Percentiles rank a stretch among this genome's conserved stretches.
These are phyloP conservation scores for Colletotrichum graminicola DNA, from an alignment of 2,329 filamentous ascomycete genomes.

Conservation along the genomic window DNA sequence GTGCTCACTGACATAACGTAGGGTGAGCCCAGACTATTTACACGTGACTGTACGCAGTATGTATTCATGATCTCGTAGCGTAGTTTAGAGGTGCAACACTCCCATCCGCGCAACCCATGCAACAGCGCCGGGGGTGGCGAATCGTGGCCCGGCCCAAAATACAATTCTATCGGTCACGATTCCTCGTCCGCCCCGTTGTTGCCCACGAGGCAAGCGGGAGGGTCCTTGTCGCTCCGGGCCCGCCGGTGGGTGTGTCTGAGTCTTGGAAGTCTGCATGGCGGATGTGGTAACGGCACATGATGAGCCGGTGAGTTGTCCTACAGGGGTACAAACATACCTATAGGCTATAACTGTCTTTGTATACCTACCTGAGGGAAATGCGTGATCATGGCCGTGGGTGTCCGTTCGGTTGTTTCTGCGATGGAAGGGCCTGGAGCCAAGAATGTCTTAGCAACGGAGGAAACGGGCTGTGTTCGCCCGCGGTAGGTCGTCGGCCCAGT, in stretches of 20 bases:
- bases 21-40: no score
- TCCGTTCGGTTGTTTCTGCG: constrained; percentile 30
- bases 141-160: constrained; percentile 7
- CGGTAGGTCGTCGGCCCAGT: neutral
- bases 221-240: constrained; percentile 24
- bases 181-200: constrained; percentile 1
- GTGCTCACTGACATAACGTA: no score
- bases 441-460: constrained; percentile 22
- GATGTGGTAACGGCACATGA: constrained; percentile 19
- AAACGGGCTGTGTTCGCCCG: constrained; percentile 9
- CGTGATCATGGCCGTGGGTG: no score
- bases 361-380: no score
- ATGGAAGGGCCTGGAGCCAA: constrained; percentile 21
- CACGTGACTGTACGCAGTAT: no score
- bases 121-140: neutral
- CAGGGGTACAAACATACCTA: neutral
- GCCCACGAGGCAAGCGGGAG: constrained; percentile 13
- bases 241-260: constrained; percentile 12
- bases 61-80: no score
- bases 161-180: constrained; percentile 4
- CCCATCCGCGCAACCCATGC: constrained; percentile 20
- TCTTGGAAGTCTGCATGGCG: constrained; percentile 14
- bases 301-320: constrained; percentile 19
- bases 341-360: neutral
- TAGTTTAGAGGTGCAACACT: neutral